These are phyloP conservation scores for Mariannaea elegans DNA, from an alignment of 2,329 filamentous ascomycete genomes.

Conservation along the genomic window DNA sequence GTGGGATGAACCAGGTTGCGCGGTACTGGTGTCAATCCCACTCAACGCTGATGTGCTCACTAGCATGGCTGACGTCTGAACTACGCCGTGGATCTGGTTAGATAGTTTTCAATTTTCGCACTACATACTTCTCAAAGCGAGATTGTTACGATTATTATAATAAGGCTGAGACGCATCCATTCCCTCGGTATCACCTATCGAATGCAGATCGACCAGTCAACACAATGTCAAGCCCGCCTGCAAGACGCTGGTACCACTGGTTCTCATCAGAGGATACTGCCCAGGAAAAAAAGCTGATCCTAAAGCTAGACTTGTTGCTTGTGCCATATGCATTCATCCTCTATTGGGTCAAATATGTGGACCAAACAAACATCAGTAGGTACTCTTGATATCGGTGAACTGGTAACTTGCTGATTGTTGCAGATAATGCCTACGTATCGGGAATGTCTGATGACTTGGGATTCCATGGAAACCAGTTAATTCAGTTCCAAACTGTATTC, in stretches of 20 bases:
- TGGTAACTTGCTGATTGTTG: background rate
- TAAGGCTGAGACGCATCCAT: background rate
- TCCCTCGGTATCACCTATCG: background rate
- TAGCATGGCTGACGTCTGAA: conserved; percentile 11
- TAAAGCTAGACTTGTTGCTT: conserved; percentile 65
- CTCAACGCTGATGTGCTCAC: conserved; percentile 14
- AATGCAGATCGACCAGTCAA: background rate
- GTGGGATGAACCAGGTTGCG: background rate
- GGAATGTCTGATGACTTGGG: conserved; percentile 30
- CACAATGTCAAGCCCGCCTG: conserved; percentile 18
- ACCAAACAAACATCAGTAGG: conserved; percentile 34
- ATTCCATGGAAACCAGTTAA: conserved; percentile 28
- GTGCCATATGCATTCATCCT: conserved; percentile 54
- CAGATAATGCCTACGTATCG: conserved; percentile 32
- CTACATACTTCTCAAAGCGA: background rate
- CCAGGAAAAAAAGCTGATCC: conserved; percentile 50
- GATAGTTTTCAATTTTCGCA: background rate
- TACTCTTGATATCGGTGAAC: accelerated
- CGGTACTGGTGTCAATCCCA: background rate
- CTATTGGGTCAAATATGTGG: conserved; percentile 33
- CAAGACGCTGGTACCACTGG: conserved; percentile 49
- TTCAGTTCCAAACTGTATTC: conserved; percentile 32
- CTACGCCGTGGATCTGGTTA: background rate
- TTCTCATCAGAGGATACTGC: conserved; percentile 57
- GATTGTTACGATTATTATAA: background rate